phyloP scores from a whole-genome alignment of 371 early-diverging fungal genomes.

The Actinomucor elegans region DNA sequence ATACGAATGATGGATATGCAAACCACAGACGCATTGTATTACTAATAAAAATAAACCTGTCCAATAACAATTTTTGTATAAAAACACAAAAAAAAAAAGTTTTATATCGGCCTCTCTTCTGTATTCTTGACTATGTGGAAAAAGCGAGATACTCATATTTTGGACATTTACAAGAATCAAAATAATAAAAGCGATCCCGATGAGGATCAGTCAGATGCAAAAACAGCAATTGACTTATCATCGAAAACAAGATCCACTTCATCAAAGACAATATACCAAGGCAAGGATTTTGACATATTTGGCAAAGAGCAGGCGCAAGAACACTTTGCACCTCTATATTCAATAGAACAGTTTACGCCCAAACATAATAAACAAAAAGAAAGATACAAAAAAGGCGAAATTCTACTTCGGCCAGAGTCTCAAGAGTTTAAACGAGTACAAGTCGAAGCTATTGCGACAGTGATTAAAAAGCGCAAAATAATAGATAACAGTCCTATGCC shows the following conservation, averaged over 20 bases:
- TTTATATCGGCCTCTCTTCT: neutral
- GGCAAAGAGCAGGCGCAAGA: neutral
- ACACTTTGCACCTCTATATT: neutral
- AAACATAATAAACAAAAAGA: neutral
- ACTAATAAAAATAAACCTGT: constrained; percentile 6
- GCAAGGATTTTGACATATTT: constrained; percentile 18
- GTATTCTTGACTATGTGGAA: constrained; percentile 16
- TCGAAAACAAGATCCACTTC: neutral
- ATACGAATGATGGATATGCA: constrained; percentile 38
- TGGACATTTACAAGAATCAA: constrained; percentile 8
- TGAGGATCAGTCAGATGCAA: neutral
- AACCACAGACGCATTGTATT: constrained; percentile 31
- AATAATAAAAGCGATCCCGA: too few relatives aligned
- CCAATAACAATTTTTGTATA: too few relatives aligned
- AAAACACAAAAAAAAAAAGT: neutral
- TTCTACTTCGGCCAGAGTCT: neutral
- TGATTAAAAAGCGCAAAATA: constrained; percentile 2
- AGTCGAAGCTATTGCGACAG: neutral
- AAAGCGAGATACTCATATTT: constrained; percentile 4
- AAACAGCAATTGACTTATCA: neutral
- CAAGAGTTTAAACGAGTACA: neutral
- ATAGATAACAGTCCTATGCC: neutral
- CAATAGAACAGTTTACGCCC: constrained; percentile 4
- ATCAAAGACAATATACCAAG: constrained; percentile 2
- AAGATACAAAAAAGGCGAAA: neutral